Conservation (phyloP, 2,329 filamentous ascomycete genomes). For the Hypoxylon sp. region DNA sequence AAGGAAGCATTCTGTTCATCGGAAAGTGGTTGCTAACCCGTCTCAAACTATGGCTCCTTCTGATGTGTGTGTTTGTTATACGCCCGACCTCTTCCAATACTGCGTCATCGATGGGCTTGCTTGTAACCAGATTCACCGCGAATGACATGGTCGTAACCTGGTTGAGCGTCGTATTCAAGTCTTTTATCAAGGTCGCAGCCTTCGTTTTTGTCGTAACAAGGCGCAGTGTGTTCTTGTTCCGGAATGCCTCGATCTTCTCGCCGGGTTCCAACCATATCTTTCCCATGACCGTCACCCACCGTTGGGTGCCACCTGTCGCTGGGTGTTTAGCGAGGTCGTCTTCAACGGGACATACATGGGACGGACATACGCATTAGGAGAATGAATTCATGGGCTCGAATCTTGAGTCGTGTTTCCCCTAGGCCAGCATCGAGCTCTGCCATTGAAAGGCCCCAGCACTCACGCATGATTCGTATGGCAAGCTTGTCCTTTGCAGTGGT, state of each 20-base stretch:
- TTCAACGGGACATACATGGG: neutral
- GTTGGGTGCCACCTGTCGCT: constrained; percentile 55
- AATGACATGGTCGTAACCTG: constrained; percentile 48
- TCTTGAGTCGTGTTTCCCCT: constrained; percentile 59
- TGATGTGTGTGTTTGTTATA: constrained; percentile 56
- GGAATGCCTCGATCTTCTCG: constrained; percentile 58
- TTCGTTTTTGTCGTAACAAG: constrained; percentile 57
- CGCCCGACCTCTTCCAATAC: constrained; percentile 57
- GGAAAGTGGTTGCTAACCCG: constrained; percentile 45
- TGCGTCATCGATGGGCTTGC: constrained; percentile 44
- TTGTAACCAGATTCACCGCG: constrained; percentile 46
- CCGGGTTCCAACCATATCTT: constrained; percentile 53
- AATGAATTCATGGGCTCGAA: constrained; percentile 60
- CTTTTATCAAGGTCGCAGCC: constrained; percentile 56
- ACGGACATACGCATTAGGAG: constrained; percentile 62
- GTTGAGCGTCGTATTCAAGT: constrained; percentile 54
- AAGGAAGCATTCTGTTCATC: neutral
- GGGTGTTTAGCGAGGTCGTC: constrained; percentile 25
- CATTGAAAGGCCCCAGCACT: constrained; percentile 66
- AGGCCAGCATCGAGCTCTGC: constrained; percentile 61
- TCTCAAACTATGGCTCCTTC: constrained; percentile 37
- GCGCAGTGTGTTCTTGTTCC: constrained; percentile 51
- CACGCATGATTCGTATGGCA: constrained; percentile 62
- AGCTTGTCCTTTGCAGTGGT: constrained; percentile 59
- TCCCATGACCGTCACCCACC: constrained; percentile 55